These are phyloP conservation scores for Solanum chilense DNA, from an alignment of 257 asterid genomes.

Conservation along the genomic window DNA sequence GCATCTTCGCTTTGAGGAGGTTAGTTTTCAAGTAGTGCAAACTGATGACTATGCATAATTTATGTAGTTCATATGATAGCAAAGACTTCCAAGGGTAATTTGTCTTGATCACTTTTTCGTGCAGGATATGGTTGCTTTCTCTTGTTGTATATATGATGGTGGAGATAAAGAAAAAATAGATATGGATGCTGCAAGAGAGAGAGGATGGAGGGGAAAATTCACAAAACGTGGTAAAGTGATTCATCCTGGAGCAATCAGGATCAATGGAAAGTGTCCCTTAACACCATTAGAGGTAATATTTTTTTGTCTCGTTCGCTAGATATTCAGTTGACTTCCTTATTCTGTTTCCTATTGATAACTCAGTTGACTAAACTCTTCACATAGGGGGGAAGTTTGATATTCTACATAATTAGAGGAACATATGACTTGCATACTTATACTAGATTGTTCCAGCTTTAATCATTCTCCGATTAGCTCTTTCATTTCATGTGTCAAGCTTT, in stretches of 20 bases:
- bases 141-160: slow-evolving; percentile 96
- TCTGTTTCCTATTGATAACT: background rate
- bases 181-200: slow-evolving; percentile 99
- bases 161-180: slow-evolving; percentile 69
- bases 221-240: slow-evolving; percentile 85
- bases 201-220: slow-evolving; percentile 98
- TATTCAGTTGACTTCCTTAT: background rate
- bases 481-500: background rate
- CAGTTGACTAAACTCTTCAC: background rate
- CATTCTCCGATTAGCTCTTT: background rate
- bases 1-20: slow-evolving; percentile 99
- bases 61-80: background rate
- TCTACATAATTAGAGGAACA: background rate
- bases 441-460: background rate
- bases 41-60: background rate
- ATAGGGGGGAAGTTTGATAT: background rate
- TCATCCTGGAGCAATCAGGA: slow-evolving; percentile 78
- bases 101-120: slow-evolving; percentile 13
- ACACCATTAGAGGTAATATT: slow-evolving; percentile 88
- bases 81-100: background rate
- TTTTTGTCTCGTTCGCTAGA: background rate
- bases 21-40: slow-evolving; percentile 21
- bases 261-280: slow-evolving; percentile 90
- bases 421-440: background rate
- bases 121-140: slow-evolving; percentile 99